Evolutionary conservation across 2,329 filamentous ascomycete species (phyloP), one percentile per base, ranked within the genome.

Genomic region (Verticillium alfalfae): DNA sequence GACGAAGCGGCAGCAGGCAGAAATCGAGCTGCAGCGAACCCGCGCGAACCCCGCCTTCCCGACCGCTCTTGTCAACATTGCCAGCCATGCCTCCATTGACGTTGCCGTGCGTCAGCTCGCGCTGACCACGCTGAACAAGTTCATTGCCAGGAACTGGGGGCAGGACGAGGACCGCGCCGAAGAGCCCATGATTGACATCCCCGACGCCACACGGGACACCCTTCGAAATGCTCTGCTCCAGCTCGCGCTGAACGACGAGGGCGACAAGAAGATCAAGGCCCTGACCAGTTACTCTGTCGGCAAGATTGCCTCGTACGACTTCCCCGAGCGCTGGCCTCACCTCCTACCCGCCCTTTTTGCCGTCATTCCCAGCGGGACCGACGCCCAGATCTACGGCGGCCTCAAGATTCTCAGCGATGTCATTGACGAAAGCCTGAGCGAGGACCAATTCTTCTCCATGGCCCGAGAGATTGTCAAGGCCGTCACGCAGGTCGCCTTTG

Each of bases 231-330:
- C 85, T 62, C 79, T 98, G 66, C 83, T 99, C 59, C 87, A 92
- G 65, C 81, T 98, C 61, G 90, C 90, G 26, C 83, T 93, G 57
- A 90, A 85, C 63, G 79, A 83, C 52, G 88, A 90, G 62, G 85
- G 87, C 36, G 91, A 97, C 71, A 86, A 92, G 68, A 97, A 92
- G 77, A 88, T 97, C 72, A 95, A 95, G 79, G 85, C 88, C 61
- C 88, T 90, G n/a, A 92, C 94, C 59, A 96, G 93, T 81, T 92
- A 88, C 62, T 84, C 90, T 5, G 92, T 97, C 65, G 94, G 93
- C 80, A 98, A 97, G 79, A 96, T 99, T 68, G 95, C 95, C 61
- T 90, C 88, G 66, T 86, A 89, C 70, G 95, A 99, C 78, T 98
- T 96, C 72, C 95, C 95, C 60, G 92, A 97, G 63, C 85, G 93